Conservation (phyloP, 2,329 filamentous ascomycete genomes). For the Cryphonectria japonica region DNA sequence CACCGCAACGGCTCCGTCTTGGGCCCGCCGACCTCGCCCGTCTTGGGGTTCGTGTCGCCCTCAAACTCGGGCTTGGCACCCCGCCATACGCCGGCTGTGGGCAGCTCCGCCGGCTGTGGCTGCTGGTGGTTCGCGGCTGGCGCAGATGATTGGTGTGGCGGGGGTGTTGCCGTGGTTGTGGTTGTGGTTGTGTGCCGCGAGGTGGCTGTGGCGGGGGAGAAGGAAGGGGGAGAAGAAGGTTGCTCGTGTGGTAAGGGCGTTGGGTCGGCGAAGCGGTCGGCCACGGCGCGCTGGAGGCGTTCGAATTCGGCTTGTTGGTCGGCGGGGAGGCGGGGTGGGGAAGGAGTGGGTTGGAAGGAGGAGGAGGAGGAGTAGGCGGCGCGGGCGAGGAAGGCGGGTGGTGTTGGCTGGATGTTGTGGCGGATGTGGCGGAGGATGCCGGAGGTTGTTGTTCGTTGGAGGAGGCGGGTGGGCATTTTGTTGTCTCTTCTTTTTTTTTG, state of each 20-base stretch:
- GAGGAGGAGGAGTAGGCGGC: slow-evolving; percentile 42
- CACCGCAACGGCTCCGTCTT: slow-evolving; percentile 96
- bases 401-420: background rate
- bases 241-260: slow-evolving; percentile 34
- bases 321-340: slow-evolving; percentile 84
- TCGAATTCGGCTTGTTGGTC: slow-evolving; percentile 92
- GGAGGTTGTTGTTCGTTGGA: background rate
- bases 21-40: slow-evolving; percentile 92
- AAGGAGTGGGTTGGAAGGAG: slow-evolving; percentile 59
- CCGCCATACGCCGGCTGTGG: slow-evolving; percentile 63
- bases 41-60: slow-evolving; percentile 89
- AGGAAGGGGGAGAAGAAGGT: background rate
- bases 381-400: slow-evolving; percentile 12
- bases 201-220: slow-evolving; percentile 31
- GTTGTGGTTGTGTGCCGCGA: slow-evolving; percentile 36
- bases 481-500: background rate
- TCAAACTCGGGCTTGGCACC: slow-evolving; percentile 91
- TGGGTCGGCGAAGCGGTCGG: slow-evolving; percentile 47
- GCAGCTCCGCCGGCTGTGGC: background rate
- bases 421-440: background rate
- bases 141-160: slow-evolving; percentile 9
- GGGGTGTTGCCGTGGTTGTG: slow-evolving; percentile 31
- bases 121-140: too few species aligned
- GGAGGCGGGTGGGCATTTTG: slow-evolving; percentile 23
- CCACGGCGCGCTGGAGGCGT: slow-evolving; percentile 71